Base-by-base conservation (phyloP, 2,329 filamentous ascomycete genomes). In the Neofusicoccum parvum region DNA sequence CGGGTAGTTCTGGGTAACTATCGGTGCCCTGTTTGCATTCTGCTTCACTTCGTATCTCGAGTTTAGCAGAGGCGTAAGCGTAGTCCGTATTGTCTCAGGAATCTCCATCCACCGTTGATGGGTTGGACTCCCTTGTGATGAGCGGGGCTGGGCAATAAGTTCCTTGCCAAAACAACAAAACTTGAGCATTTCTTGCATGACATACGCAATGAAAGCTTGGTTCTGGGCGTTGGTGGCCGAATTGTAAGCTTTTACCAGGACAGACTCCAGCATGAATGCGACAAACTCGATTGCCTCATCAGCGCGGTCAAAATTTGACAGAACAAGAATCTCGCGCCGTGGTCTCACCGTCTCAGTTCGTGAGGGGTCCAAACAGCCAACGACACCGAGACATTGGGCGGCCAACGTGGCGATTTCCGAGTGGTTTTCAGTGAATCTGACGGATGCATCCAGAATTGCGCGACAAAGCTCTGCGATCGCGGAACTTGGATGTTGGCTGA, bases 301-400 rank as follows among this genome's bases (percentile, higher is more conserved):
- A 15, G 87, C 83, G 51, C 87, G 86, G 50, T 90, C 87, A 72
- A 99, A 98, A 74, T 99, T 98, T 59, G 91, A 90, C 43, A 94
- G 79, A 58, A 98, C 88, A 27, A 98, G 87, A 62, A 97, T 91
- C n/a, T 92, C 90, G 68, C 87, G 88, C 70, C 92, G 90, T 71
- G 92, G 90, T 65, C 91, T 87, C 11, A 90, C 85, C 0, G 88
- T 87, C 72, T 99, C 95, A 1, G 97, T 87, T 66, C 92, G 88
- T 72, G 96, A 97, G 1, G 94, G 90, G 76, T 99, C 96, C 23
- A 99, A 81, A 69, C 94, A 97, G 6, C 96, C 95, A 62, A 99
- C 88, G 20, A 96, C 84, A 0, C 96, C 96, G 45, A 99, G 83
- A 69, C 92, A 95, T 72, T 91, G 88, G 14, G 92, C 90, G 68